Percentiles rank a stretch among this genome's conserved stretches.
These are phyloP conservation scores for Pseudotsuga menziesii DNA, from an alignment of 75 land plant species.

Conservation along the genomic window DNA sequence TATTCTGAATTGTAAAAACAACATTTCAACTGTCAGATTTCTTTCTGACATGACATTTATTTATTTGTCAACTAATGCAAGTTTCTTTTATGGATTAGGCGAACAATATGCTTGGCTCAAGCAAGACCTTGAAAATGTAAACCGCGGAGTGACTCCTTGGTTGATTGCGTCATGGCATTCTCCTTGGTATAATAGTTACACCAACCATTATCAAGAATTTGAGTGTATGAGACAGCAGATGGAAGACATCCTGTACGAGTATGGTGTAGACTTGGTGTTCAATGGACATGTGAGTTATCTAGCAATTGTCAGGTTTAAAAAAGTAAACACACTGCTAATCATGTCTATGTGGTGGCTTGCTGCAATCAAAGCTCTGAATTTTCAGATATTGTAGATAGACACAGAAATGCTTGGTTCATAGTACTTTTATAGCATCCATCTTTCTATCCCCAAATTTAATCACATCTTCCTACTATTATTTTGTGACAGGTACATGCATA, in stretches of 20 bases:
- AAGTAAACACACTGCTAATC: background rate
- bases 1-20: background rate
- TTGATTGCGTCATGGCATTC: conserved; percentile 31
- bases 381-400: background rate
- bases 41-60: conserved; percentile 7
- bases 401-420: background rate
- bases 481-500: conserved; percentile 33
- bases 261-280: conserved; percentile 40
- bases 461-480: background rate
- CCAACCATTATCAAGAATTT: conserved; percentile 33
- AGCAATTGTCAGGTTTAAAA: background rate
- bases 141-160: conserved; percentile 41
- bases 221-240: conserved; percentile 45
- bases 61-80: background rate
- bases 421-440: background rate
- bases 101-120: conserved; percentile 40
- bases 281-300: conserved; percentile 34
- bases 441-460: background rate
- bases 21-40: background rate
- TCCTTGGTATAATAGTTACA: conserved; percentile 49
- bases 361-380: background rate
- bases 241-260: conserved; percentile 35
- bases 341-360: background rate
- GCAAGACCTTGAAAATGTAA: conserved; percentile 27
- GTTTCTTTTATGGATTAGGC: conserved; percentile 17